Percentiles rank a stretch among this genome's conserved stretches.
Evolutionary conservation across 257 asterid species (phyloP).

Genomic region (Solanum rostratum): DNA sequence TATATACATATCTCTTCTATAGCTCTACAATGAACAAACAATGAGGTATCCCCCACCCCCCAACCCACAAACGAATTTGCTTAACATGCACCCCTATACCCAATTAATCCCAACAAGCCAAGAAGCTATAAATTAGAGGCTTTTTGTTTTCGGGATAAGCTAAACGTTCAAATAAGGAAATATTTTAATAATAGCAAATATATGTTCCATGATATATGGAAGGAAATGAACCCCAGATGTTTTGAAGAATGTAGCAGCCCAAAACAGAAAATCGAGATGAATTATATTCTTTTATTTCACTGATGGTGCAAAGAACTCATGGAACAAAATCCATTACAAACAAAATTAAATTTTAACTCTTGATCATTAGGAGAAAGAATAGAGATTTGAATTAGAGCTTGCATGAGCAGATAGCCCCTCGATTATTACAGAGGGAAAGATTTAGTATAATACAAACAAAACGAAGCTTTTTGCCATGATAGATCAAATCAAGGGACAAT

Average conservation of each 20-base stretch:
- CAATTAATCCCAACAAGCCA: background rate
- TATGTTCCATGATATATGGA: background rate
- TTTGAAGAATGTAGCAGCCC: background rate
- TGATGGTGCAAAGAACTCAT: background rate
- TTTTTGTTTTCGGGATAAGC: background rate
- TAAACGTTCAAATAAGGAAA: background rate
- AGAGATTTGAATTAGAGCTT: background rate
- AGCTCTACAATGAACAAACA: background rate
- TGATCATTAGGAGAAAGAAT: background rate
- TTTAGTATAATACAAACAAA: background rate
- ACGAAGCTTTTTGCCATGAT: background rate
- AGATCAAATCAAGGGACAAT: background rate
- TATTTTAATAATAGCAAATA: background rate
- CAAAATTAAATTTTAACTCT: background rate
- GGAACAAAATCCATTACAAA: background rate
- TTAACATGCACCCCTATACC: background rate
- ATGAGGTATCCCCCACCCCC: background rate
- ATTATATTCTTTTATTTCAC: background rate
- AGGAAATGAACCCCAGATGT: background rate
- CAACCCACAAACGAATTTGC: background rate
- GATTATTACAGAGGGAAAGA: background rate
- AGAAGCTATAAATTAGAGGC: background rate
- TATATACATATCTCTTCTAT: background rate
- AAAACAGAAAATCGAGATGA: background rate
- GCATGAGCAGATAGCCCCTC: background rate